A percentile compares a stretch with the other conserved stretches of the same genome.
phyloP scores from a whole-genome alignment of 148 eudicot genomes.

The Silene latifolia region DNA sequence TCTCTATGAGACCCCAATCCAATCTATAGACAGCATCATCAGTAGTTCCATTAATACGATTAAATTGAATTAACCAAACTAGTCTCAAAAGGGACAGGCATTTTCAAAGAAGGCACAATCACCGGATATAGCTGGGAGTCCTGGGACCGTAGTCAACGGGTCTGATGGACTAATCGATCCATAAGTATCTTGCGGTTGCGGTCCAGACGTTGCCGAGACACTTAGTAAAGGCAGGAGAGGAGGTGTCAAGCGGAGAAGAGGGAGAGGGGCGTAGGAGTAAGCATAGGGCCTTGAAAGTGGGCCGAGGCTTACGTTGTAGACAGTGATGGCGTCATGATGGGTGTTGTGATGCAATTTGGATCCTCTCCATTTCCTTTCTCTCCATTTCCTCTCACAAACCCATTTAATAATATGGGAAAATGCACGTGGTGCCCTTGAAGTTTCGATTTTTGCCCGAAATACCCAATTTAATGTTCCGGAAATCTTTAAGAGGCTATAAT shows the following conservation, averaged over 20 bases:
- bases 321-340: slow-evolving; percentile 33
- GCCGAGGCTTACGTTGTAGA: slow-evolving; percentile 64
- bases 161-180: slow-evolving; percentile 27
- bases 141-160: slow-evolving; percentile 97
- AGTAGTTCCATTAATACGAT: slow-evolving; percentile 49
- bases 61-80: slow-evolving; percentile 53
- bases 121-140: slow-evolving; percentile 87
- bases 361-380: too few species aligned
- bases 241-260: slow-evolving; percentile 32
- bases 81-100: slow-evolving; percentile 78
- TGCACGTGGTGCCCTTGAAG: too few species aligned
- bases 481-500: too few species aligned
- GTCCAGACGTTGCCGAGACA: slow-evolving; percentile 73
- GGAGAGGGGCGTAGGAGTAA: slow-evolving; percentile 22
- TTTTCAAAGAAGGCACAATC: slow-evolving; percentile 75
- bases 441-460: too few species aligned
- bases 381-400: too few species aligned
- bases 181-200: slow-evolving; percentile 59
- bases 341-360: too few species aligned
- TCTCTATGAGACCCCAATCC: slow-evolving; percentile 69
- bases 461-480: too few species aligned
- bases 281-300: slow-evolving; percentile 3
- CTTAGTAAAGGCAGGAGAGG: slow-evolving; percentile 53
- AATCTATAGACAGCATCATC: slow-evolving; percentile 42
- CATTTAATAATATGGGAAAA: too few species aligned